Evolutionary conservation across 2,329 filamentous ascomycete species (phyloP).

Genomic region (Aspergillus sp.): DNA sequence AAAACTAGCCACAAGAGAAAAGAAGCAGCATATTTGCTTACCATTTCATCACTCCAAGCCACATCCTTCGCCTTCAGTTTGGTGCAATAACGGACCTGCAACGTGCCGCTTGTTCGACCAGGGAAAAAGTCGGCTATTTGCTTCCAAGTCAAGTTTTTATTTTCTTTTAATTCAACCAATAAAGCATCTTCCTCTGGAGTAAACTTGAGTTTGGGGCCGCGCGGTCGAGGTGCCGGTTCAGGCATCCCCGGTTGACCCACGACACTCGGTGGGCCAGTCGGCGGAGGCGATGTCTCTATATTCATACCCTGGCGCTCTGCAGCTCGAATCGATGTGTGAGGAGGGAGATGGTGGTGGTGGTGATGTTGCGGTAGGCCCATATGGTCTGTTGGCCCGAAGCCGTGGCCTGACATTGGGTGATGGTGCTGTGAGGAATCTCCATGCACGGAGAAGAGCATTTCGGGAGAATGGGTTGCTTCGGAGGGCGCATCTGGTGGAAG

Average conservation of each 20-base stretch:
- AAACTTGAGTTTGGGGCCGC: constrained; percentile 90
- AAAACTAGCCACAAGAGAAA: neutral
- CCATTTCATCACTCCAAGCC: constrained; percentile 90
- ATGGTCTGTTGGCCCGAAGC: constrained; percentile 40
- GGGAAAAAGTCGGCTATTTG: constrained; percentile 97
- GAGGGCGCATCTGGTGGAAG: constrained; percentile 31
- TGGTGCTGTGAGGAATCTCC: constrained; percentile 32
- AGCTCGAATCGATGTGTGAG: constrained; percentile 66
- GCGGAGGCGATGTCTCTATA: constrained; percentile 42
- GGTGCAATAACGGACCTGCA: constrained; percentile 93
- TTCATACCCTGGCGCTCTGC: constrained; percentile 63
- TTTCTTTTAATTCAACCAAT: constrained; percentile 87
- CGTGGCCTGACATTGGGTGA: constrained; percentile 28
- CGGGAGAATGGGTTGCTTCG: constrained; percentile 32
- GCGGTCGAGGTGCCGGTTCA: constrained; percentile 72
- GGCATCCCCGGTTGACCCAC: constrained; percentile 89
- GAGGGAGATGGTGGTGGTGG: constrained; percentile 78
- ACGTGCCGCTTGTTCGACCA: constrained; percentile 80
- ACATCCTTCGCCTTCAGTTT: constrained; percentile 93
- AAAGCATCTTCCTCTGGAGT: constrained; percentile 88
- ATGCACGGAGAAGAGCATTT: constrained; percentile 37
- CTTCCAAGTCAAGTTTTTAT: constrained; percentile 94
- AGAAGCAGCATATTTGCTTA: constrained; percentile 41
- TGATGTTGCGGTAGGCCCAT: constrained; percentile 59
- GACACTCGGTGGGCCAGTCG: constrained; percentile 72